Evolutionary conservation across 108 stramenopile species (phyloP), one percentile per base, ranked within the genome.

Genomic region (Heterococcus sp.): DNA sequence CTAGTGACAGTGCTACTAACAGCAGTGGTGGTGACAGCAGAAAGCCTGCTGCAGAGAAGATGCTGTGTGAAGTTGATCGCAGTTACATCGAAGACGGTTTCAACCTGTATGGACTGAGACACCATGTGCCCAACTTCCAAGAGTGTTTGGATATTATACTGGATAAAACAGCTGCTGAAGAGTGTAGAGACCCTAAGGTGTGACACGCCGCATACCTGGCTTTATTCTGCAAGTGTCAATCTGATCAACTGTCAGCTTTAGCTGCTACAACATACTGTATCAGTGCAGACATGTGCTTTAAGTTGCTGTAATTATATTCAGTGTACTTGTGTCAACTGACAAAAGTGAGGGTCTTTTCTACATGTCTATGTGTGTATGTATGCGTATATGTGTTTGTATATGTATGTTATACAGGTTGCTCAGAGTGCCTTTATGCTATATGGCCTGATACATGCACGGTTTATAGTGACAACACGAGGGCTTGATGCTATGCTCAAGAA

Each of bases 31-130:
- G 46, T 21, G 46, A 21, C 46, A 58, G 46, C 46, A 14, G 46
- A 14, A 8, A 58, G 21, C 46, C 8, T 58, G 8, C 8, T 8
- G 46, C 46, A 58, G 21, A 58, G 46, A 21, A 14, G 46, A 82
- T 82, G 80, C 73, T 96, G 77, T 96, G 96, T 85, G 95, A 96
- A 88, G 95, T 98, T 1, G 97, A 98, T 75, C 87, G 95, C 75
- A 92, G 93, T 65, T 98, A 94, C 87, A 98, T 98, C 73, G 97
- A 98, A 85, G 97, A 98, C 84, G 92, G 93, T 11, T 98, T 98
- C 92, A 98, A 98, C 77, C 88, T 98, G 35, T 97, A 96, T 75
- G 97, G 97, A 3, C 89, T 98, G 0, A 36, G 85, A 35, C 81
- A 92, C 3, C 91, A 92, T 74, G 93, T 98, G 3, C 89, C 92